Evolutionary conservation across 495 filamentous ascomycete species (phyloP).

Genomic region (Pyrenopolyporus hunteri): DNA sequence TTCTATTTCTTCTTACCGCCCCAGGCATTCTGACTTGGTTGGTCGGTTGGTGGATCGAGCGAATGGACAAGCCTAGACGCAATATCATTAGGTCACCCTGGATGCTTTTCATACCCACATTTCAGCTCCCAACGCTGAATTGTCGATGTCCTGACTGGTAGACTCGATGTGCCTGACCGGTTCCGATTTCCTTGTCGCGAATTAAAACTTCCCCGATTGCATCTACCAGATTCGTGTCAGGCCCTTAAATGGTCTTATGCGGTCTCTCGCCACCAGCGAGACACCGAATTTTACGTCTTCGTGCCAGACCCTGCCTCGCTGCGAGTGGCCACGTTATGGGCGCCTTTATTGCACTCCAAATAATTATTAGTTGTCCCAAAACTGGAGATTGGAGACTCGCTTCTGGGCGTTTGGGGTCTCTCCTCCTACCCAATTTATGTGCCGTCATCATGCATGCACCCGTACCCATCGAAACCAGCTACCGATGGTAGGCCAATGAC

Average conservation of each 20-base stretch:
- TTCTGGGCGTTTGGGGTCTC: not conserved
- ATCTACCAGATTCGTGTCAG: constrained; percentile 3
- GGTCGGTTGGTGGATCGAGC: not conserved
- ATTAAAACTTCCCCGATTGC: not conserved
- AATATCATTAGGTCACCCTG: constrained; percentile 5
- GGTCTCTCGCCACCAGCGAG: not conserved
- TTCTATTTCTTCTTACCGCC: not conserved
- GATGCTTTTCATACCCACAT: constrained; percentile 5
- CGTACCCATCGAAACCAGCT: constrained; percentile 3
- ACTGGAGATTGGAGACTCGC: constrained; percentile 1
- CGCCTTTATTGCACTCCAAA: not conserved
- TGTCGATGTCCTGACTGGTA: not conserved
- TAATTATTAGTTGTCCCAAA: constrained; percentile 5
- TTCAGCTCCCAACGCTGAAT: constrained; percentile 2
- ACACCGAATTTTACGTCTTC: not conserved
- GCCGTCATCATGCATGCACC: constrained; percentile 15
- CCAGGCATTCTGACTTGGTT: not conserved
- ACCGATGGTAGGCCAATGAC: not conserved
- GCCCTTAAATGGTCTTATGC: constrained; percentile 6
- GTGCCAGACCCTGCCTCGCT: not conserved
- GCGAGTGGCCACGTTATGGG: not conserved
- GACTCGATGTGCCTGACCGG: not conserved
- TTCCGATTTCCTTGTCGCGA: not conserved
- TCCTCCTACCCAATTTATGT: not conserved
- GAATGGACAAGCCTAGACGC: constrained; percentile 1